These are phyloP conservation scores for Ophiostoma ulmi DNA, from an alignment of 2,329 filamentous ascomycete genomes.

Conservation along the genomic window DNA sequence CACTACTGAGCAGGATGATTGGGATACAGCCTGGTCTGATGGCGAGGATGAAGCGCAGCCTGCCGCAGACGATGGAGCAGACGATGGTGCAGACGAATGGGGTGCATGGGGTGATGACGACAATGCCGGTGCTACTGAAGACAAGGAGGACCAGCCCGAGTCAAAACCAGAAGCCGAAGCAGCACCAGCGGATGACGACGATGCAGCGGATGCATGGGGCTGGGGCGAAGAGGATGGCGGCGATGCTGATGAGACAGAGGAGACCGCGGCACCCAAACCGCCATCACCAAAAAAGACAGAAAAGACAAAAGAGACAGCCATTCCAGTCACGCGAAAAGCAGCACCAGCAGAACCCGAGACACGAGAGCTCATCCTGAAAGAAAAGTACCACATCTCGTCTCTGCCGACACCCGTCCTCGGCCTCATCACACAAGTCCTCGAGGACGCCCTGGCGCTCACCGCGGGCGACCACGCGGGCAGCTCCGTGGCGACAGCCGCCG, in stretches of 20 bases:
- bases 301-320: constrained; percentile 11
- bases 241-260: not conserved
- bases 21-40: constrained; percentile 77
- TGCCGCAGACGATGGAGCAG: constrained; percentile 30
- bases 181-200: constrained; percentile 28
- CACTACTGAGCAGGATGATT: constrained; percentile 52
- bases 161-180: constrained; percentile 13
- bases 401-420: constrained; percentile 74
- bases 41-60: constrained; percentile 44
- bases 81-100: constrained; percentile 39
- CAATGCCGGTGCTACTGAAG: constrained; percentile 35
- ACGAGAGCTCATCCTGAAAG: constrained; percentile 70
- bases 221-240: constrained; percentile 67
- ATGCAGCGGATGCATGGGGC: constrained; percentile 68
- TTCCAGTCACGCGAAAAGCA: not conserved
- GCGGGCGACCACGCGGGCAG: constrained; percentile 42
- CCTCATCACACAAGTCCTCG: constrained; percentile 55
- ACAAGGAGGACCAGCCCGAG: constrained; percentile 32
- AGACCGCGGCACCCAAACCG: not conserved
- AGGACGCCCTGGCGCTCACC: constrained; percentile 58
- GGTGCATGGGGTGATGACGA: constrained; percentile 34
- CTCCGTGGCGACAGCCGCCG: constrained; percentile 61
- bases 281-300: constrained; percentile 2
- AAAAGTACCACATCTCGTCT: constrained; percentile 83
- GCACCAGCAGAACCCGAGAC: constrained; percentile 31